phyloP scores from a whole-genome alignment of 2,329 filamentous ascomycete genomes.

The Teratosphaeria gauchensis region DNA sequence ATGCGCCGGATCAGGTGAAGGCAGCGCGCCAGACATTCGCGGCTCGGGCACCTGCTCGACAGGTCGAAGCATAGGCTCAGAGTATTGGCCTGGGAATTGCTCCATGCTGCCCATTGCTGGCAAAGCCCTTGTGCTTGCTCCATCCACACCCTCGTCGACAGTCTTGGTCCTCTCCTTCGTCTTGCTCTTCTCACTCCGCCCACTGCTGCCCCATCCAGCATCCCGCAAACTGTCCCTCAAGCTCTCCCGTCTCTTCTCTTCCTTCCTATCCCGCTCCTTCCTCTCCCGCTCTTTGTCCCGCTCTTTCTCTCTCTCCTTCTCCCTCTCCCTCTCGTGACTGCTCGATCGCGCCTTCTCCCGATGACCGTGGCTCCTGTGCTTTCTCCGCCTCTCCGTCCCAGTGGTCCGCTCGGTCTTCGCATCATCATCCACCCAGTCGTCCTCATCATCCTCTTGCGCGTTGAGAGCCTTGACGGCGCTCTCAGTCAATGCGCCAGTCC shows the following conservation, averaged over 20 bases:
- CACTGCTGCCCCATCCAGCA: slow-evolving; percentile 15
- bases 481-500: slow-evolving; percentile 23
- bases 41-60: slow-evolving; percentile 1
- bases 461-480: slow-evolving; percentile 23
- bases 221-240: slow-evolving; percentile 18
- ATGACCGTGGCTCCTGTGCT: slow-evolving; percentile 16
- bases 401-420: slow-evolving; percentile 19
- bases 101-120: slow-evolving; percentile 21
- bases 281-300: slow-evolving; percentile 6
- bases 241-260: slow-evolving; percentile 11
- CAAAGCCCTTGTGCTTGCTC: slow-evolving; percentile 12
- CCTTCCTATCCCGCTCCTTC: slow-evolving; percentile 1
- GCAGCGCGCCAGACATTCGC: slow-evolving; percentile 22
- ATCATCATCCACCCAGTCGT: slow-evolving; percentile 25
- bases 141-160: slow-evolving; percentile 3
- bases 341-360: slow-evolving; percentile 13
- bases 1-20: slow-evolving; percentile 22
- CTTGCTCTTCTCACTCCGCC: slow-evolving; percentile 13
- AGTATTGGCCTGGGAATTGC: slow-evolving; percentile 24
- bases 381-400: slow-evolving; percentile 12
- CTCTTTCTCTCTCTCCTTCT: slow-evolving; percentile 8
- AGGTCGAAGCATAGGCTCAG: slow-evolving; percentile 10
- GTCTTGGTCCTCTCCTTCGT: neutral
- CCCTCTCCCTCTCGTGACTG: slow-evolving; percentile 15
- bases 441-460: slow-evolving; percentile 16